Conservation (phyloP, 2,329 filamentous ascomycete species). For the Colletotrichum gloeosporioides region DNA sequence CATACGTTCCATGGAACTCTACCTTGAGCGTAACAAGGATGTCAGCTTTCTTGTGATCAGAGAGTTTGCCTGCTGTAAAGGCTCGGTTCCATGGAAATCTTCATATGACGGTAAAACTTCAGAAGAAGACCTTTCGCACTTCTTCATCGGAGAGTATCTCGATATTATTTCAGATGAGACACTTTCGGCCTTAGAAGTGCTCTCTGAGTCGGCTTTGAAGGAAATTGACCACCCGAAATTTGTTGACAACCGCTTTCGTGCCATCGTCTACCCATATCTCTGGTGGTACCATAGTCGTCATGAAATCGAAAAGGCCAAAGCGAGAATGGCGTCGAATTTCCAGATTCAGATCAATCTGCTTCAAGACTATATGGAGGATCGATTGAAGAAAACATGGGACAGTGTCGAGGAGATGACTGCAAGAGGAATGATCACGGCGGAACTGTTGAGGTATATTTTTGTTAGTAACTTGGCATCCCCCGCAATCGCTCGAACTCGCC, state of each 20-base stretch:
- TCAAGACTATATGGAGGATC: not conserved
- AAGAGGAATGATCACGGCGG: not conserved
- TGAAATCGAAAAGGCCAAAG: not conserved
- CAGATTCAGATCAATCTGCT: not conserved
- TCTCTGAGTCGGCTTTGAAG: not conserved
- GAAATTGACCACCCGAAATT: not conserved
- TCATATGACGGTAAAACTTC: not conserved
- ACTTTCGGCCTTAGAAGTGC: not conserved
- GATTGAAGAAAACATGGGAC: not conserved
- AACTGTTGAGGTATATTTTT: not conserved
- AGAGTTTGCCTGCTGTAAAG: not conserved
- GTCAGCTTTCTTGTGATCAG: not conserved
- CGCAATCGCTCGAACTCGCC: too few species aligned
- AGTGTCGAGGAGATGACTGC: not conserved
- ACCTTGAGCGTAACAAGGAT: not conserved
- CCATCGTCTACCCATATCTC: not conserved
- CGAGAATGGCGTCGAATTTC: not conserved
- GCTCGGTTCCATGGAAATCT: accelerated
- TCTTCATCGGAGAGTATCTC: not conserved
- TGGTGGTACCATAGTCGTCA: not conserved
- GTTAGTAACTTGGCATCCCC: not conserved
- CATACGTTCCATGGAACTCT: not conserved
- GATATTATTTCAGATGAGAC: not conserved
- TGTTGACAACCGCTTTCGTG: not conserved
- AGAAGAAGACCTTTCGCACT: not conserved